A percentile compares a stretch with the other conserved stretches of the same genome.
phyloP scores from a whole-genome alignment of 495 filamentous ascomycete genomes.

The Aspergillus olivimuriae region DNA sequence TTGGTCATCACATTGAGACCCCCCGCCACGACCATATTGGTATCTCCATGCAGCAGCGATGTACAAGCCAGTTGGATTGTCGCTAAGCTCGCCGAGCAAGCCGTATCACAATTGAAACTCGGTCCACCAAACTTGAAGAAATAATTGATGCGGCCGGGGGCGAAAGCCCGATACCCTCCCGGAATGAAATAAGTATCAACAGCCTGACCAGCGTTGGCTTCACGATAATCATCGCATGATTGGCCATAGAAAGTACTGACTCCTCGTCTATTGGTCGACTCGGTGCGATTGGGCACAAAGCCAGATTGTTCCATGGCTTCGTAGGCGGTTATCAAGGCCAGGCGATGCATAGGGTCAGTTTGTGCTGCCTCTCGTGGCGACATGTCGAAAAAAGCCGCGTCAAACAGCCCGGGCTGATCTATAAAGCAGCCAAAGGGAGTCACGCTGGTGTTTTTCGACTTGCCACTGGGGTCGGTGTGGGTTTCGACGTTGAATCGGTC shows the following conservation, averaged over 20 bases:
- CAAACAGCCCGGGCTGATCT: constrained; percentile 74
- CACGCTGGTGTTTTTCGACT: constrained; percentile 71
- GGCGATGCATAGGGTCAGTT: constrained; percentile 79
- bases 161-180: constrained; percentile 80
- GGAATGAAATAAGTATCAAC: constrained; percentile 93
- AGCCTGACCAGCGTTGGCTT: constrained; percentile 80
- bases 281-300: constrained; percentile 76
- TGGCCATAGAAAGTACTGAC: constrained; percentile 88
- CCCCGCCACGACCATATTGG: constrained; percentile 77
- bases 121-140: constrained; percentile 83
- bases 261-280: constrained; percentile 70
- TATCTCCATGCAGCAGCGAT: constrained; percentile 69
- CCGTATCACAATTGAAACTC: constrained; percentile 78
- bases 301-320: constrained; percentile 92
- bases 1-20: constrained; percentile 75
- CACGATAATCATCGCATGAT: constrained; percentile 85
- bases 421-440: constrained; percentile 85
- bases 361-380: constrained; percentile 83
- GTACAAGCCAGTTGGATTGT: constrained; percentile 80
- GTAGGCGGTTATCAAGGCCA: constrained; percentile 77
- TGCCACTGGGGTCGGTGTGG: constrained; percentile 70
- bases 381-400: constrained; percentile 90
- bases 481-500: constrained; percentile 72
- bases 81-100: constrained; percentile 78
- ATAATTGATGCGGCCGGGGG: constrained; percentile 79